Evolutionary conservation across 768 basidiomycete genomes (phyloP).

Genomic region (Strobilomyces echinocephalus): DNA sequence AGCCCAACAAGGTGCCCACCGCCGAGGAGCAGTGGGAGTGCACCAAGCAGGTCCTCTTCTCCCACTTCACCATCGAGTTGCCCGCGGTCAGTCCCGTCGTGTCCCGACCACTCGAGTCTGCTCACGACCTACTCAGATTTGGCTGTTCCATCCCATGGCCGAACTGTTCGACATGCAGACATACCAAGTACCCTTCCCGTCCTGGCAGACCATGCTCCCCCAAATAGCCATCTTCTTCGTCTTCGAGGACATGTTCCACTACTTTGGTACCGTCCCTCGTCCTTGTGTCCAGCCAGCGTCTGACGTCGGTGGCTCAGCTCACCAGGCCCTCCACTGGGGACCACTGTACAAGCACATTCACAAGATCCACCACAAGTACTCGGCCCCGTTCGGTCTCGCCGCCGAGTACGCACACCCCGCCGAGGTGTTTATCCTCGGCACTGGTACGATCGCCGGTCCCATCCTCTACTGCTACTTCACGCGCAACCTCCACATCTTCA

Average conservation of each 20-base stretch:
- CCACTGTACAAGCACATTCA: conserved; percentile 87
- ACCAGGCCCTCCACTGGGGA: conserved; percentile 84
- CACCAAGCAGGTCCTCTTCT: conserved; percentile 88
- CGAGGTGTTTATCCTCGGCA: conserved; percentile 91
- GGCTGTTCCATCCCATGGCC: conserved; percentile 88
- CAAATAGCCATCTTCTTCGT: conserved; percentile 89
- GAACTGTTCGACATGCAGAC: conserved; percentile 86
- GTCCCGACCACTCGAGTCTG: background rate
- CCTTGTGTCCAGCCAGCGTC: background rate
- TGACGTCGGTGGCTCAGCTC: conserved; percentile 46
- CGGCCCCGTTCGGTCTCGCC: conserved; percentile 93
- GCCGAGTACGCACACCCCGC: conserved; percentile 98
- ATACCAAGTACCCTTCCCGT: conserved; percentile 89
- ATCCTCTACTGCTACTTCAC: conserved; percentile 79
- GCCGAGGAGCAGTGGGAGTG: conserved; percentile 88
- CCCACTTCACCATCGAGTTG: conserved; percentile 93
- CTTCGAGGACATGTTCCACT: conserved; percentile 96
- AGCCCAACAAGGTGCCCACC: conserved; percentile 80
- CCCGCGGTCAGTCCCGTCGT: conserved; percentile 58
- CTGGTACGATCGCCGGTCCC: conserved; percentile 86
- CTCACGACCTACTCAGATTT: conserved; percentile 51
- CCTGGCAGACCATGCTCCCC: conserved; percentile 58
- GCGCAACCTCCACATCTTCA: conserved; percentile 75
- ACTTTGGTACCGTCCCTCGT: conserved; percentile 51
- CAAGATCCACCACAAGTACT: conserved; percentile 97